Conservation (phyloP, 2,329 filamentous ascomycete species). For the Aspergillus fumigatus region DNA sequence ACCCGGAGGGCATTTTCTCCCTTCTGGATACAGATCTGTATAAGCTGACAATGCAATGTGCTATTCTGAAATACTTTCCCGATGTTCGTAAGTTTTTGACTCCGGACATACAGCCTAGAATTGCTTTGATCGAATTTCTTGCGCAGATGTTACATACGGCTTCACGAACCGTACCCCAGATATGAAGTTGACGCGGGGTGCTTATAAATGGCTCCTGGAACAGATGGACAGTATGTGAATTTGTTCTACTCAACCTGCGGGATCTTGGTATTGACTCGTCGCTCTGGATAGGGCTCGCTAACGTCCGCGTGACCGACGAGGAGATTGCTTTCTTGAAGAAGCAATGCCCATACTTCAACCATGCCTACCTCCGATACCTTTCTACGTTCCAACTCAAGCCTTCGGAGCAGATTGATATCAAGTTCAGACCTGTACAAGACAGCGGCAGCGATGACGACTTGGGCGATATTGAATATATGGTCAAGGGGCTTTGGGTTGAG, state of each 20-base stretch:
- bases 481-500: slow-evolving; percentile 83
- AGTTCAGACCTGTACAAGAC: slow-evolving; percentile 55
- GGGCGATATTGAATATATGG: slow-evolving; percentile 71
- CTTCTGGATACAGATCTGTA: slow-evolving; percentile 83
- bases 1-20: slow-evolving; percentile 69
- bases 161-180: slow-evolving; percentile 95
- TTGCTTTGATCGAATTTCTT: slow-evolving; percentile 5
- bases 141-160: slow-evolving; percentile 71
- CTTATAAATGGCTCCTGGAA: slow-evolving; percentile 77
- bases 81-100: slow-evolving; percentile 47
- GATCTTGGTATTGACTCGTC: slow-evolving; percentile 6
- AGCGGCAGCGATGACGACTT: slow-evolving; percentile 60
- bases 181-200: slow-evolving; percentile 80
- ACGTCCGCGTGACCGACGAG: slow-evolving; percentile 71
- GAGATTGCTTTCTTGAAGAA: slow-evolving; percentile 74
- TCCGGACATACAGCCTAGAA: too few species aligned
- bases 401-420: slow-evolving; percentile 69
- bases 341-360: slow-evolving; percentile 74
- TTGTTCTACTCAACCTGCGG: not conserved
- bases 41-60: slow-evolving; percentile 99
- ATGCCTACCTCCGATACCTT: slow-evolving; percentile 75
- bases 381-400: slow-evolving; percentile 77
- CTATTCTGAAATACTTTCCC: slow-evolving; percentile 87
- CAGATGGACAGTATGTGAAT: slow-evolving; percentile 68
- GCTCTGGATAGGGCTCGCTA: slow-evolving; percentile 63